These are phyloP conservation scores for Tubosaeta brunneosetosa DNA, from an alignment of 768 basidiomycete species.

Conservation along the genomic window DNA sequence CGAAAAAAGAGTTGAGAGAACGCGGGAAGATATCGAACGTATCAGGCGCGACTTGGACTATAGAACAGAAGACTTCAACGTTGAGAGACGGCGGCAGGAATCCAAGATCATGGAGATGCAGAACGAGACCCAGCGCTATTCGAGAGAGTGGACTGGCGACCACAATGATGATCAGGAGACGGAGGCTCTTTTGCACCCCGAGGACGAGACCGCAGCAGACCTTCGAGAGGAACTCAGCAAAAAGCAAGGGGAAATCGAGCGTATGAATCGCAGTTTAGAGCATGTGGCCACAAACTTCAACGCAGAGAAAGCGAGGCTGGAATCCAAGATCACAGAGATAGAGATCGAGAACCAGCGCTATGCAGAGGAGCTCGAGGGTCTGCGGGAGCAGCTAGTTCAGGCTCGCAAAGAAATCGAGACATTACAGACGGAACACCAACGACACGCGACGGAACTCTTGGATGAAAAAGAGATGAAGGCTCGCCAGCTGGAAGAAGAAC, in stretches of 20 bases:
- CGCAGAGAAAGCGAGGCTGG: constrained; percentile 16
- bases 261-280: no score
- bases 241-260: no score
- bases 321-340: constrained; percentile 26
- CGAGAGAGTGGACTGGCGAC: no score
- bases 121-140: no score
- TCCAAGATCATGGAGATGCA: no score
- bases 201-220: no score
- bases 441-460: constrained; percentile 26
- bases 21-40: constrained; percentile 40
- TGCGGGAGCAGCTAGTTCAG: constrained; percentile 25
- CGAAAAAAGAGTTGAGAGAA: constrained; percentile 38
- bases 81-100: constrained; percentile 26
- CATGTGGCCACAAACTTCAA: no score
- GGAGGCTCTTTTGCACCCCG: no score
- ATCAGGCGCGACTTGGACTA: constrained; percentile 37
- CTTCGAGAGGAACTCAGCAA: no score
- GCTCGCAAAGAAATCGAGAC: constrained; percentile 26
- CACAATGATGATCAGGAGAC: no score
- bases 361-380: constrained; percentile 14
- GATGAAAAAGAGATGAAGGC: constrained; percentile 20
- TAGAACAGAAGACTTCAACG: constrained; percentile 35
- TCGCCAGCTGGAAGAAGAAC: constrained; percentile 29
- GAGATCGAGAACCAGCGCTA: constrained; percentile 19
- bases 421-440: constrained; percentile 24